Evolutionary conservation across 2,329 filamentous ascomycete genomes (phyloP).

Genomic region (Harringtonia aguacate): DNA sequence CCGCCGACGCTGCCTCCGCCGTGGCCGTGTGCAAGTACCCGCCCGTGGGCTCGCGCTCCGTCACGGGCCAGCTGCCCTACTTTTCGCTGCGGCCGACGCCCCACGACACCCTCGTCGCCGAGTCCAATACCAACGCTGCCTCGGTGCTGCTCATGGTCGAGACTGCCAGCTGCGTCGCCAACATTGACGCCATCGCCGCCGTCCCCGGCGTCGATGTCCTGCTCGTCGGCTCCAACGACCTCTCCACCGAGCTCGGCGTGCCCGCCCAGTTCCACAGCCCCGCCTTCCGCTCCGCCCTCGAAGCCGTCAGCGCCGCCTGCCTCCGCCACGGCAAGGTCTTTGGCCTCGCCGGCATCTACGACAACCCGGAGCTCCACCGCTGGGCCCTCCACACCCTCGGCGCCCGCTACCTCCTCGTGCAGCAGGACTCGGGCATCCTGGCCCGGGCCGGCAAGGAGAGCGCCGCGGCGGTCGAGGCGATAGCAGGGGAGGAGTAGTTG

Average conservation of each 20-base stretch:
- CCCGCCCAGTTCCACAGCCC: conserved; percentile 13
- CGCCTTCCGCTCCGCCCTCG: conserved; percentile 10
- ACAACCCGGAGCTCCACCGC: conserved; percentile 3
- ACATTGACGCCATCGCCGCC: conserved; percentile 19
- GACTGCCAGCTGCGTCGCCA: conserved; percentile 13
- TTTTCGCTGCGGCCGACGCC: conserved; percentile 15
- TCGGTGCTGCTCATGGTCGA: conserved; percentile 19
- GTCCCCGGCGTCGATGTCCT: conserved; percentile 20
- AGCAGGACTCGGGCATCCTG: conserved; percentile 12
- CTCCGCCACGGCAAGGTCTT: conserved; percentile 14
- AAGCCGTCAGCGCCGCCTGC: conserved; percentile 11
- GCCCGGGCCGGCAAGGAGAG: conserved; percentile 8
- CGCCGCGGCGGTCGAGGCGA: too few species aligned
- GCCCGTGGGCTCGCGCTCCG: conserved; percentile 14
- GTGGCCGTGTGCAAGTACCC: conserved; percentile 17
- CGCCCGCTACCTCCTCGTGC: conserved; percentile 11
- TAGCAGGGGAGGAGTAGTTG: too few species aligned
- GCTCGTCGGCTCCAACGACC: conserved; percentile 20
- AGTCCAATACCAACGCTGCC: conserved; percentile 15
- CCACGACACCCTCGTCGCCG: conserved; percentile 12
- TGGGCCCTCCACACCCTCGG: conserved; percentile 9
- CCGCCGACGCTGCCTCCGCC: too few species aligned
- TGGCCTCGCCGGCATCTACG: conserved; percentile 16
- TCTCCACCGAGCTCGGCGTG: conserved; percentile 17
- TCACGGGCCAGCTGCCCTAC: conserved; percentile 14